Base-by-base conservation (phyloP, 805 yeast species). In the Saturnispora ahearnii region DNA sequence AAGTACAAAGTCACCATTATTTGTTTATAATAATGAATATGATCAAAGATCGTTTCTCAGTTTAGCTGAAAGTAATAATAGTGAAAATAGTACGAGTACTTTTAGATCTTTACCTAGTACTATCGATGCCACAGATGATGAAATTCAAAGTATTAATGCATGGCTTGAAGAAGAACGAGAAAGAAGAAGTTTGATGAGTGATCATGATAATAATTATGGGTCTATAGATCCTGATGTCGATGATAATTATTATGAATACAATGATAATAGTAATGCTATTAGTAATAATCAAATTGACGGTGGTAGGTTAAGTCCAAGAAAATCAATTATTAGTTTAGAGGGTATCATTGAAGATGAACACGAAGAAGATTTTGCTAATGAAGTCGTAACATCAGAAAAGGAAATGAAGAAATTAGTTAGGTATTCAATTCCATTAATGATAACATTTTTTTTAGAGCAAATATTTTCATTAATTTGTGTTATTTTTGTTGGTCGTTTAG, bases 401-500 rank as follows among this genome's bases (percentile, higher is more conserved):
- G 77, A 73, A 53, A 51, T 70, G 2, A 41, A 57, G 4, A 67
- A 62, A 38, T 61, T 76, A 11, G 56, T 66, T 37, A 65, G 66
- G 40, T 75, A 70, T 59, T 75, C 81, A 0, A 50, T 70, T 9
- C 90, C 90, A 0, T 65, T 84, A 59, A 72, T 82, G 15, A 65
- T 81, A 43, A 84, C 90, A 2, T 84, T 84, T 58, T 65, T 84
- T 42, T 63, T 84, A 51, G 89, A 84, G 12, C 67, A 64, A 48
- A 52, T 58, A 2, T 73, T 87, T 50, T 77, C 89, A 1, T 79
- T 87, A 22, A 87, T 86, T 1, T 84, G 93, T 5, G 82, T 87
- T 18, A 78, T 88, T 54, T 74, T 81, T 18, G 96, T 89, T 0
- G 89, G 91, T 3, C 78, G 81, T 57, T 66, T 85, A 48, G 93